Evolutionary conservation across 768 basidiomycete species (phyloP).

Genomic region (Terana coerulea): DNA sequence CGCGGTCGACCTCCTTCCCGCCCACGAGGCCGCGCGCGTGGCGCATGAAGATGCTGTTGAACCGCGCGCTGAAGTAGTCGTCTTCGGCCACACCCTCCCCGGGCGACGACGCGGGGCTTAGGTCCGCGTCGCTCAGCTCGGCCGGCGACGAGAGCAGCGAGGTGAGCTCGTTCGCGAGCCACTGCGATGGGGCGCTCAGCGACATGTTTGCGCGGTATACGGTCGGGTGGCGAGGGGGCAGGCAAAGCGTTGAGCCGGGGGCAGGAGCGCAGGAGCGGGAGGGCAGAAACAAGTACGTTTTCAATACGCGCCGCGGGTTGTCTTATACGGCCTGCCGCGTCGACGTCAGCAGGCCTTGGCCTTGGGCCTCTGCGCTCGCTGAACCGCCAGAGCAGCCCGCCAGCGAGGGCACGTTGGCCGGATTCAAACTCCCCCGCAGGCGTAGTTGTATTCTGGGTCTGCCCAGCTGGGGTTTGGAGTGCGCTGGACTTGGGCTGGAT

Average conservation of each 20-base stretch:
- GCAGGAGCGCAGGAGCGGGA: not conserved
- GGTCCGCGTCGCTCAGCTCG: not conserved
- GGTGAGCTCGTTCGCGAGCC: slow-evolving; percentile 13
- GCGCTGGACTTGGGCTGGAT: slow-evolving; percentile 2
- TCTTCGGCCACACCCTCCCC: not conserved
- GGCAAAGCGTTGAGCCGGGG: not conserved
- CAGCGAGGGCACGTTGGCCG: too few species aligned
- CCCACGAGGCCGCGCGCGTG: slow-evolving; percentile 18
- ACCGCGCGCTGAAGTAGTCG: slow-evolving; percentile 19
- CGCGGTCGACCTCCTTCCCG: slow-evolving; percentile 19
- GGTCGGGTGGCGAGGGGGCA: not conserved
- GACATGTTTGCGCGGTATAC: not conserved
- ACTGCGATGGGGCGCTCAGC: slow-evolving; percentile 12
- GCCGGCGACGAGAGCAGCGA: slow-evolving; percentile 9
- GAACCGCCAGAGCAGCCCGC: too few species aligned
- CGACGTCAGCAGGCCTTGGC: too few species aligned
- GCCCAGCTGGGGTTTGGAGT: not conserved
- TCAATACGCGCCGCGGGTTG: too few species aligned
- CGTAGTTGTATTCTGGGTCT: too few species aligned
- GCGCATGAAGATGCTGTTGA: slow-evolving; percentile 17
- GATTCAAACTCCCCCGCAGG: too few species aligned
- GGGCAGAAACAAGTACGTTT: not conserved
- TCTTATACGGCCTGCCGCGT: too few species aligned
- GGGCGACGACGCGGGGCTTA: not conserved
- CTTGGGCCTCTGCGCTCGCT: too few species aligned